These are phyloP conservation scores for Nitzschia inconspicua DNA, from an alignment of 108 stramenopile species.

Conservation along the genomic window DNA sequence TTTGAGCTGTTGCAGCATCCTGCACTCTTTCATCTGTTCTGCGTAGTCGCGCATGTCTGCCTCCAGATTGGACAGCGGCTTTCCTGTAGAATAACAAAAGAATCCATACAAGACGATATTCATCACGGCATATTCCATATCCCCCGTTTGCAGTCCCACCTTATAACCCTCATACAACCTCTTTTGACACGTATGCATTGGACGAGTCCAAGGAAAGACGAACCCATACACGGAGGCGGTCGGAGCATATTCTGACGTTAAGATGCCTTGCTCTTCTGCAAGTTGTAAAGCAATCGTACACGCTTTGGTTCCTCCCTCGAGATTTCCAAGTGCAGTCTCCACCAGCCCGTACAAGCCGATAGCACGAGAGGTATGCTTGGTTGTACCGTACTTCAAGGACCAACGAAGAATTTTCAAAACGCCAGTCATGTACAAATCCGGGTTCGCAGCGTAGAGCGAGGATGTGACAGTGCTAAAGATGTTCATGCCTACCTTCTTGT, in stretches of 20 bases:
- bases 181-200: neutral
- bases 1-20: neutral
- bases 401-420: conserved; percentile 7
- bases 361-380: conserved; percentile 2
- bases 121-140: conserved; percentile 14
- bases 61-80: neutral
- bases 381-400: conserved; percentile 10
- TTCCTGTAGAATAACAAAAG: neutral
- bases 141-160: conserved; percentile 11
- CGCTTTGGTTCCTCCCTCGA: neutral
- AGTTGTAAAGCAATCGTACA: neutral
- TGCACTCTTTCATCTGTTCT: conserved; percentile 3
- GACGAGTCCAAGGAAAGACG: conserved; percentile 8
- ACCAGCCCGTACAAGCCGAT: neutral
- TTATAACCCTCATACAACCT: conserved; percentile 1
- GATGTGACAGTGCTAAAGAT: neutral
- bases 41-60: neutral
- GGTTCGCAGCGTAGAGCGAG: conserved; percentile 1
- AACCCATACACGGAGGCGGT: neutral
- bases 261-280: conserved; percentile 3
- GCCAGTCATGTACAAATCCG: neutral
- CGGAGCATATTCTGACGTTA: conserved; percentile 3
- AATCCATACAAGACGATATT: neutral
- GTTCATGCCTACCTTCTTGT: conserved; percentile 5
- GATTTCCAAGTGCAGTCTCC: conserved; percentile 5